phyloP scores from a whole-genome alignment of 202 grass and related monocot species.

The Thinopyrum obtusiflorum region DNA sequence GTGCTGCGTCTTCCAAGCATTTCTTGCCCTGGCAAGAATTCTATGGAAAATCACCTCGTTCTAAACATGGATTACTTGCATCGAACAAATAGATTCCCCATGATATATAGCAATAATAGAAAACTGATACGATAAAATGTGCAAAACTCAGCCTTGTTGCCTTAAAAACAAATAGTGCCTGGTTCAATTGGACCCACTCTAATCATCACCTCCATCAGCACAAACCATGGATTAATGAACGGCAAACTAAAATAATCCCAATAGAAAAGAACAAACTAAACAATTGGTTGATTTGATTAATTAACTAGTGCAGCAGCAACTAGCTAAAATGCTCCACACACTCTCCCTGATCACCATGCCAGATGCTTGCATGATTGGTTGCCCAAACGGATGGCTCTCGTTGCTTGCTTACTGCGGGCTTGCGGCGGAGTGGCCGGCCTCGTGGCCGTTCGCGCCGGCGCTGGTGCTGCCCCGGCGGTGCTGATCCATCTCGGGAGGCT shows the following conservation, averaged over 20 bases:
- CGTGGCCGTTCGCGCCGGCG: constrained; percentile 44
- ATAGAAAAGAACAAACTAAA: constrained; percentile 35
- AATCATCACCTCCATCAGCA: constrained; percentile 41
- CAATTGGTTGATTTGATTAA: constrained; percentile 25
- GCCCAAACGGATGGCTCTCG: constrained; percentile 15
- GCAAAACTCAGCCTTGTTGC: constrained; percentile 28
- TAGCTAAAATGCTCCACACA: constrained; percentile 23
- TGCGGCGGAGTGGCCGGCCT: constrained; percentile 29
- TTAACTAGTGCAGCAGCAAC: constrained; percentile 31
- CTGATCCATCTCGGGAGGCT: constrained; percentile 31
- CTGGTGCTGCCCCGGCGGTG: constrained; percentile 13
- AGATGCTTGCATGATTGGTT: constrained; percentile 14
- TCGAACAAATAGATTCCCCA: background rate
- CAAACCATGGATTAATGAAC: constrained; percentile 44
- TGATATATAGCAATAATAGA: background rate
- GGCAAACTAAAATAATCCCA: constrained; percentile 36
- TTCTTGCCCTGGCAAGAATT: background rate
- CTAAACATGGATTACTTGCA: background rate
- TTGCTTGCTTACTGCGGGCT: constrained; percentile 58
- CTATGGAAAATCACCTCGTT: background rate
- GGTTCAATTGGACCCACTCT: constrained; percentile 37
- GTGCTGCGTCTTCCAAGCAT: background rate
- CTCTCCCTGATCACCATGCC: constrained; percentile 34
- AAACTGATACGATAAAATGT: background rate
- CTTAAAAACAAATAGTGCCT: constrained; percentile 13